These are phyloP conservation scores for Penicillium digitatum DNA, from an alignment of 2,329 filamentous ascomycete genomes.

Conservation along the genomic window DNA sequence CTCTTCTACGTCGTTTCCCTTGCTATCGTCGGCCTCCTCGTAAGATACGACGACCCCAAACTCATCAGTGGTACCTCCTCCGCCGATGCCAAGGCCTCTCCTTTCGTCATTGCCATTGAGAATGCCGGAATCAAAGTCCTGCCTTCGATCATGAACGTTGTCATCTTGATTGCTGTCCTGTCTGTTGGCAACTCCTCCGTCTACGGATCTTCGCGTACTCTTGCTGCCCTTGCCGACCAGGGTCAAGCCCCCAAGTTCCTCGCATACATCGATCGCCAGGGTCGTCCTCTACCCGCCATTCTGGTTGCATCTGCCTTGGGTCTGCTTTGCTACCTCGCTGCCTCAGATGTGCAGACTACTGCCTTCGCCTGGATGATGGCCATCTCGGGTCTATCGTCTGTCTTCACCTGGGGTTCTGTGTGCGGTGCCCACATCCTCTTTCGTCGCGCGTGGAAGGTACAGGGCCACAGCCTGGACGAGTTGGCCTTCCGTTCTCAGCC, in stretches of 20 bases:
- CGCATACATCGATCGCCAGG: slow-evolving; percentile 76
- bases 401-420: slow-evolving; percentile 79
- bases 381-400: slow-evolving; percentile 66
- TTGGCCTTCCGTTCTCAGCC: slow-evolving; percentile 78
- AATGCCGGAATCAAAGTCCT: slow-evolving; percentile 77
- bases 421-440: slow-evolving; percentile 92
- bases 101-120: slow-evolving; percentile 88
- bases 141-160: slow-evolving; percentile 88
- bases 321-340: slow-evolving; percentile 72
- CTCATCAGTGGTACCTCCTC: slow-evolving; percentile 58
- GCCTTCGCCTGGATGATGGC: slow-evolving; percentile 78
- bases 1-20: slow-evolving; percentile 86
- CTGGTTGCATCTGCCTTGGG: slow-evolving; percentile 63
- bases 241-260: slow-evolving; percentile 73
- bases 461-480: slow-evolving; percentile 68
- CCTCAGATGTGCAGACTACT: slow-evolving; percentile 54
- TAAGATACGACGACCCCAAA: slow-evolving; percentile 64
- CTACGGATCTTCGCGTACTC: slow-evolving; percentile 84
- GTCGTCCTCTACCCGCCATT: slow-evolving; percentile 74
- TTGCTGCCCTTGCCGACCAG: slow-evolving; percentile 85
- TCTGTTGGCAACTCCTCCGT: slow-evolving; percentile 90
- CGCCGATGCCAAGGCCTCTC: slow-evolving; percentile 71
- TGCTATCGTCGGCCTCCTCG: slow-evolving; percentile 73
- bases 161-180: slow-evolving; percentile 84
- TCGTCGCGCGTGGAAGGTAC: slow-evolving; percentile 68